Base-by-base conservation (phyloP, 2,329 filamentous ascomycete species). In the Elsinoe australis region DNA sequence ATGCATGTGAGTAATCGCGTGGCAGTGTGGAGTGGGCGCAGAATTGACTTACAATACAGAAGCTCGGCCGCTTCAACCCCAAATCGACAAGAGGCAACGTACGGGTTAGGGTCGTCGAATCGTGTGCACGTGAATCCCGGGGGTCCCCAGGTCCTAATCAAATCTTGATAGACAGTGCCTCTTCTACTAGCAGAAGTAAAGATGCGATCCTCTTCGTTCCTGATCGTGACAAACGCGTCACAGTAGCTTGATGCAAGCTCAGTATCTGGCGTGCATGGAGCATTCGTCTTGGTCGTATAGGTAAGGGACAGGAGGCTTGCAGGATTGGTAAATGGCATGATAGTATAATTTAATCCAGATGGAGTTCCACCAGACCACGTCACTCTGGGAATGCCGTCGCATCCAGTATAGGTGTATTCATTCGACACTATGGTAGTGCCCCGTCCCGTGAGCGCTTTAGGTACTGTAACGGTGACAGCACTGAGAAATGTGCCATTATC, bases 401-500 rank as follows among this genome's bases (percentile, higher is more conserved):
- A 38, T 5, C 34, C 34, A 5, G 34, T 38, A 18, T 38, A 38
- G 6, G 34, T 38, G 34, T 38, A 38, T 17, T 38, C 34, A 17
- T 38, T 38, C 6, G 26, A 29, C 26, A 29, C 12, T 6, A 29
- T 29, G 26, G 26, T 29, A 4, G 14, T 18, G 14, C 6, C 4
- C 6, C 14, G 34, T n/a, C 34, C 34, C n/a, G 17, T 33, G 5
- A n/a, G 31, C 5, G n/a, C 5, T 6, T 5, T 5, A 33, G 31
- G 31, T n/a, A 33, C 17, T 6, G 31, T 33, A n/a, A 33, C 5
- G 17, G 10, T 10, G 10, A 7, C 12, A 17, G 15, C 21, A 7
- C 8, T 6, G 12, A 18, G 18, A 18, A 19, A 10, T n/a, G 34
- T 38, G 6, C 12, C 8, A 4, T 17, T 38, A 19, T n/a, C 34